These are phyloP conservation scores for Talaromyces sp. DNA, from an alignment of 2,329 filamentous ascomycete species.

Conservation along the genomic window DNA sequence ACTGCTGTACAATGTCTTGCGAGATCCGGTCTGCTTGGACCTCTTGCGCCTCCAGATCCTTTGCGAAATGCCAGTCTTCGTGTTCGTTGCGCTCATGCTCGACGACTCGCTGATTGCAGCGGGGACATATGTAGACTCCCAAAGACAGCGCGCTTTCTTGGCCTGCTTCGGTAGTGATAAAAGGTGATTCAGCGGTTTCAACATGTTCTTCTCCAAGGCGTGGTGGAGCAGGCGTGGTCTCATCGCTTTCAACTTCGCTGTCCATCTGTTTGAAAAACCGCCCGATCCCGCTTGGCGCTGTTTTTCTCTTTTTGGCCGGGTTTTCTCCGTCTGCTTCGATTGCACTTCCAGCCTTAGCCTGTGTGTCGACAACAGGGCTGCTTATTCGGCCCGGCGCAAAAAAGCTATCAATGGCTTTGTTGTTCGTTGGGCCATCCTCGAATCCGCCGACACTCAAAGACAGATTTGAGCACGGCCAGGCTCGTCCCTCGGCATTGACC, in stretches of 20 bases:
- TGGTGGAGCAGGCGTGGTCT: not conserved
- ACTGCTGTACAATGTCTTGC: constrained; percentile 7
- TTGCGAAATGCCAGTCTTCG: constrained; percentile 90
- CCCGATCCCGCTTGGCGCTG: constrained; percentile 50
- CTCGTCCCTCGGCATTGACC: constrained; percentile 68
- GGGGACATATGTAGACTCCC: constrained; percentile 50
- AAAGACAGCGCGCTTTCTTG: not conserved
- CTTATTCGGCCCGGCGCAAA: constrained; percentile 58
- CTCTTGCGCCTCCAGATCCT: constrained; percentile 70
- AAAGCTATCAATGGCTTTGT: constrained; percentile 80
- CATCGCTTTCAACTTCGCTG: not conserved
- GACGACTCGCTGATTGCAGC: constrained; percentile 60
- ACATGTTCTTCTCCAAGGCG: not conserved
- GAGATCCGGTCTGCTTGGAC: constrained; percentile 25
- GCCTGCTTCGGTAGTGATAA: not conserved
- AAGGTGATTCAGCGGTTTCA: not conserved
- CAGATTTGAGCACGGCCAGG: constrained; percentile 90
- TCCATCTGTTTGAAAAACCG: constrained; percentile 51
- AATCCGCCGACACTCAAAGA: constrained; percentile 88
- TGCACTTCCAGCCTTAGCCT: constrained; percentile 10
- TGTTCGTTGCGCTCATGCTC: constrained; percentile 65
- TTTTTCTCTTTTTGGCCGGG: constrained; percentile 41
- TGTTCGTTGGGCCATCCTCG: constrained; percentile 78
- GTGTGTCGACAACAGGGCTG: constrained; percentile 44
- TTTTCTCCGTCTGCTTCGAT: constrained; percentile 14